phyloP scores from a whole-genome alignment of 768 basidiomycete genomes.

The Pholiota conissans region DNA sequence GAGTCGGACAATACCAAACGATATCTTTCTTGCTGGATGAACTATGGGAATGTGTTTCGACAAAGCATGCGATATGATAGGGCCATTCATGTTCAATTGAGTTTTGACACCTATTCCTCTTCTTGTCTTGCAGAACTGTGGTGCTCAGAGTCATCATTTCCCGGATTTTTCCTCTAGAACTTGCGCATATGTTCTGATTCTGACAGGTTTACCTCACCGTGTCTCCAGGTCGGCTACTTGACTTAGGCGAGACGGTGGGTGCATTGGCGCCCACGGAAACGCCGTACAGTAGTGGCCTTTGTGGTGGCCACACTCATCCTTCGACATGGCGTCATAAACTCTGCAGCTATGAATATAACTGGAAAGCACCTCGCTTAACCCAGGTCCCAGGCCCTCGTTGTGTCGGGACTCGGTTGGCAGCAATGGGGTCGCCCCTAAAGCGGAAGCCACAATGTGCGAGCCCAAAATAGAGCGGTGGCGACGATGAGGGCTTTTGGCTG shows the following conservation, averaged over 20 bases:
- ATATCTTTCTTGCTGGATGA: neutral
- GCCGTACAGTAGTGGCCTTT: neutral
- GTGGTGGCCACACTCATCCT: too few relatives aligned
- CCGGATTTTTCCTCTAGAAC: neutral
- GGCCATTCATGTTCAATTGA: neutral
- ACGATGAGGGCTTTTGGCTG: slow-evolving; percentile 41
- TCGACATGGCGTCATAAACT: neutral
- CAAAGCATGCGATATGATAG: neutral
- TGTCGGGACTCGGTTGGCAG: neutral
- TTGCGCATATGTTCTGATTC: neutral
- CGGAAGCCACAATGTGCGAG: slow-evolving; percentile 1
- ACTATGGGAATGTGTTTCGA: neutral
- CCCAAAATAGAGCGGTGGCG: slow-evolving; percentile 19
- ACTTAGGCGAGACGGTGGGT: neutral
- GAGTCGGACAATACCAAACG: too few relatives aligned
- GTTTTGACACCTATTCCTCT: neutral
- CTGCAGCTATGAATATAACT: neutral
- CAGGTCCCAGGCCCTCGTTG: neutral
- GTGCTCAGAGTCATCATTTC: too few relatives aligned
- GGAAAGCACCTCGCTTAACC: neutral
- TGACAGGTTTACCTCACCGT: neutral
- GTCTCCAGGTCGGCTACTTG: neutral
- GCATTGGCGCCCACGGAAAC: neutral
- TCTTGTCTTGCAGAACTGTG: neutral
- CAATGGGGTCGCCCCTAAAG: neutral